Base-by-base conservation (phyloP, 305 asterid genomes). In the Ilex paraguariensis region DNA sequence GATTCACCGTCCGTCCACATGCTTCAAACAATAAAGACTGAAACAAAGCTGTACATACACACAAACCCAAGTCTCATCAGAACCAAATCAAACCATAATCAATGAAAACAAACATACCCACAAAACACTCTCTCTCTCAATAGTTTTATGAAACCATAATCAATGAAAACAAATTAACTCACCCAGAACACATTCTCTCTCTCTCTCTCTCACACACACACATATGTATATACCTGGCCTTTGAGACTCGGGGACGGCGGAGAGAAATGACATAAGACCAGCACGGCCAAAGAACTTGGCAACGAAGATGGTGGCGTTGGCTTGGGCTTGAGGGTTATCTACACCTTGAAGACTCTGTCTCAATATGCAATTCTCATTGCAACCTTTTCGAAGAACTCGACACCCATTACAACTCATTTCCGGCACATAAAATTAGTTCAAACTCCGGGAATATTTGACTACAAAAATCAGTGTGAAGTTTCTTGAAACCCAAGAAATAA, bases 271-370 rank as follows among this genome's bases (percentile, higher is more conserved):
- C 77, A 85, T 68, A 56, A 87, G 93, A 33, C 87, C 93, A 31
- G 95, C 88, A 15, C 95, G 85, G 81, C 95, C 95, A 59, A 84
- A 87, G 69, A 87, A 87, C 65, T 87, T 87, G 59, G 95, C 90
- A 44, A 83, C 92, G 64, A 87, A 85, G 6, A 82, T 80, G 9
- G 93, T 82, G 66, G 93, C 95, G 70, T 85, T 79, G 15, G 90
- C 88, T 62, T 87, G 93, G 57, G 93, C 77, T 49, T 79, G 81
- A 31, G 93, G 79, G 70, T 31, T 59, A 2, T 74, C 77, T 8
- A 85, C 79, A 62, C 76, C 80, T 3, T 70, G 75, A 59, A 87
- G 58, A 59, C 95, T 84, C 42, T 84, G 85, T 51, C 90, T 56
- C 3, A 87, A 79, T 65, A 82, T 79, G 81, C 95, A 87, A 54